Percentiles rank a stretch among this genome's conserved stretches.
Evolutionary conservation across 1,284 basidiomycete species (phyloP).

Genomic region (Hemileia vastatrix): DNA sequence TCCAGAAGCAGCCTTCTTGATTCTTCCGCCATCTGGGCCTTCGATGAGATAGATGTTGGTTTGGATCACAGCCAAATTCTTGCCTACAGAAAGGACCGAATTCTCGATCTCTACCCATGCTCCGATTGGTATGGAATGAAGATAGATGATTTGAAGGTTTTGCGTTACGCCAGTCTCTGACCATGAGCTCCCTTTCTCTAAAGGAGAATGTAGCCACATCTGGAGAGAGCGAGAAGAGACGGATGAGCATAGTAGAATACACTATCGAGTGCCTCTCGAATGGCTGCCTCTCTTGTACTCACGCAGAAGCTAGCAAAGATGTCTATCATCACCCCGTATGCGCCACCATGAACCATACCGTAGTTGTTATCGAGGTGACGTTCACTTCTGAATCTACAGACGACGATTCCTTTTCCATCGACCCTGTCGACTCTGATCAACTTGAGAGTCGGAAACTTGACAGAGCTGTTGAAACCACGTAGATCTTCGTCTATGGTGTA

Average conservation of each 20-base stretch:
- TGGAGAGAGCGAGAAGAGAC: neutral
- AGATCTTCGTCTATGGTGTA: neutral
- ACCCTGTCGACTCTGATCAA: neutral
- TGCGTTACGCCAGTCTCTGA: neutral
- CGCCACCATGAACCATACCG: neutral
- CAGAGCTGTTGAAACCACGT: neutral
- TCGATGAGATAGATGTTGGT: neutral
- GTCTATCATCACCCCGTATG: neutral
- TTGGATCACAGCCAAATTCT: neutral
- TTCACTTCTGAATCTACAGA: neutral
- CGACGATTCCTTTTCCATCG: neutral
- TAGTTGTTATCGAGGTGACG: neutral
- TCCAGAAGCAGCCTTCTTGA: neutral
- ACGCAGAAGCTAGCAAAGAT: neutral
- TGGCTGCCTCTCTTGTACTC: neutral
- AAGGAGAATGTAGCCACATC: neutral
- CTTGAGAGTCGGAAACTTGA: neutral
- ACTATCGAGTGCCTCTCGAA: neutral
- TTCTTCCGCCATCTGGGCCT: neutral
- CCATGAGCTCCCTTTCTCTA: neutral
- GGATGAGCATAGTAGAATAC: neutral
- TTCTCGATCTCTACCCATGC: neutral
- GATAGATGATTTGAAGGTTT: neutral
- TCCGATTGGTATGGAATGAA: neutral
- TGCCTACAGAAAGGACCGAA: neutral